phyloP scores from a whole-genome alignment of 768 basidiomycete genomes.

The Podaxis sp. region DNA sequence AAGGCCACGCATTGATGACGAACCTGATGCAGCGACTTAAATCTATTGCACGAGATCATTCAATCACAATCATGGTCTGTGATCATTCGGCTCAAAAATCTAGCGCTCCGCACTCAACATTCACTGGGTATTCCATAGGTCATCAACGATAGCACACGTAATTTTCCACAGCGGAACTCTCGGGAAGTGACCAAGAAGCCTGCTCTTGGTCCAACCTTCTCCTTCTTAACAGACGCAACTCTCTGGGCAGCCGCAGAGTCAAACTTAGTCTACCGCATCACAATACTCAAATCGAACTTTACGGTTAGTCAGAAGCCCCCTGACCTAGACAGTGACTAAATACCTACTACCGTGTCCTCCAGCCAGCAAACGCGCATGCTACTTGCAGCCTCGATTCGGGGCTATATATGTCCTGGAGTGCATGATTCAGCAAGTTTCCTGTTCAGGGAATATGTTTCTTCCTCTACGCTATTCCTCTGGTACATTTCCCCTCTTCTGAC shows the following conservation, averaged over 20 bases:
- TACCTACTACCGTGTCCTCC: not conserved
- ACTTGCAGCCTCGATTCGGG: slow-evolving; percentile 6
- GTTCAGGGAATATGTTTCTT: not conserved
- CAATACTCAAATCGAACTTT: slow-evolving; percentile 23
- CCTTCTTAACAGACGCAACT: slow-evolving; percentile 69
- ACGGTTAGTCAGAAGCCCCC: slow-evolving; percentile 18
- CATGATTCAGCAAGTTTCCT: not conserved
- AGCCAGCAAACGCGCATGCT: not conserved
- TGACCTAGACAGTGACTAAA: not conserved
- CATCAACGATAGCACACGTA: slow-evolving; percentile 53
- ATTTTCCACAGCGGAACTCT: slow-evolving; percentile 20
- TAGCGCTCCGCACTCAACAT: not conserved
- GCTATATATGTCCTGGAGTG: not conserved
- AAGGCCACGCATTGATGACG: slow-evolving; percentile 77
- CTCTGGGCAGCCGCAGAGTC: slow-evolving; percentile 57
- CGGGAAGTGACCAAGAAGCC: slow-evolving; percentile 49
- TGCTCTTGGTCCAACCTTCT: slow-evolving; percentile 74
- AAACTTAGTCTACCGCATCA: slow-evolving; percentile 10
- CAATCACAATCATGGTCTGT: slow-evolving; percentile 56
- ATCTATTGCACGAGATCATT: slow-evolving; percentile 41
- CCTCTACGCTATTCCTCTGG: not conserved
- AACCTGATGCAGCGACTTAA: slow-evolving; percentile 69
- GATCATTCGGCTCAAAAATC: not conserved
- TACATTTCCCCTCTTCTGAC: not conserved
- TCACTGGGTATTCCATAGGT: slow-evolving; percentile 39